A percentile compares a stretch with the other conserved stretches of the same genome.
phyloP scores from a whole-genome alignment of 2,329 filamentous ascomycete genomes.

The Macrophomina tecta region DNA sequence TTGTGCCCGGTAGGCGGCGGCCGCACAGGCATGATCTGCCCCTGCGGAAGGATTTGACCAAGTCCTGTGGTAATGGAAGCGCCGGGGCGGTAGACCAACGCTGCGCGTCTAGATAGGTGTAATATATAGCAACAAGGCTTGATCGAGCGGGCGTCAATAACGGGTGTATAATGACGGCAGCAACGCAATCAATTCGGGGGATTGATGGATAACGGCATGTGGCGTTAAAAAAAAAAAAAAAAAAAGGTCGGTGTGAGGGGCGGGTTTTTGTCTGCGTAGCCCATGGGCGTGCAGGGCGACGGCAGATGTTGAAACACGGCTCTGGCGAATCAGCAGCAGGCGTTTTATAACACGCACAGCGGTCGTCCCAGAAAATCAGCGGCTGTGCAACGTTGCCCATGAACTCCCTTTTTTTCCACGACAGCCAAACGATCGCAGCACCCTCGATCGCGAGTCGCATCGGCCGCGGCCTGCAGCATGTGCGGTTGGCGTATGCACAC shows the following conservation, averaged over 20 bases:
- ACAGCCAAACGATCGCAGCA: slow-evolving; percentile 19
- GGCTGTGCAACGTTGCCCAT: slow-evolving; percentile 13
- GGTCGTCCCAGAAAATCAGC: background rate
- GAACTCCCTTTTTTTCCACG: background rate
- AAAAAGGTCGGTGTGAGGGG: slow-evolving; percentile 22
- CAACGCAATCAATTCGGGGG: slow-evolving; percentile 1
- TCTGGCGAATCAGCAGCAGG: background rate
- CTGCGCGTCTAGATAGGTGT: background rate
- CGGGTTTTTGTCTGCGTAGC: background rate
- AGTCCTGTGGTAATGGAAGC: slow-evolving; percentile 1
- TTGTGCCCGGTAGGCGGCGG: slow-evolving; percentile 18
- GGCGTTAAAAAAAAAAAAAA: background rate
- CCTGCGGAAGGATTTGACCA: slow-evolving; percentile 2
- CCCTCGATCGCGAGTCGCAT: slow-evolving; percentile 12
- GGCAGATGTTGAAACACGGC: slow-evolving; percentile 20
- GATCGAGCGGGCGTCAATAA: slow-evolving; percentile 4
- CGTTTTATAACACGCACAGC: no score
- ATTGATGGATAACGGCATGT: slow-evolving; percentile 20
- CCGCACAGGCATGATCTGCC: background rate
- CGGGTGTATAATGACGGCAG: slow-evolving; percentile 1
- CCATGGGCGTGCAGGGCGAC: slow-evolving; percentile 7
- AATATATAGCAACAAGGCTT: background rate
- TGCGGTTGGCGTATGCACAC: background rate
- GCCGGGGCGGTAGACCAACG: background rate
- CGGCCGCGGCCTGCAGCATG: slow-evolving; percentile 14